Conservation (phyloP, 1,284 basidiomycete species). For the Rhizoctonia solani region DNA sequence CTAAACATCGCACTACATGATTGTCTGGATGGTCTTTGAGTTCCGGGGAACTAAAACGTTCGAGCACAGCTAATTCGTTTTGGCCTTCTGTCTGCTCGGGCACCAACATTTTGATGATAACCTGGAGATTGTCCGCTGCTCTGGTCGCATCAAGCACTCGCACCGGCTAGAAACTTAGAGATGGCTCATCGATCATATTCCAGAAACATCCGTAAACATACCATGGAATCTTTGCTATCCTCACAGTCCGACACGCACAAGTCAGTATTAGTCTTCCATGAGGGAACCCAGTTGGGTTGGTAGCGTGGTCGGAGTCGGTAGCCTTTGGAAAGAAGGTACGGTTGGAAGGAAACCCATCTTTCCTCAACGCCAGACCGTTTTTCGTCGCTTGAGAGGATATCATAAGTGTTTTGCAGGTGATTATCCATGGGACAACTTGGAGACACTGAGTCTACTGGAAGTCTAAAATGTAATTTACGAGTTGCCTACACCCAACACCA, state of each 20-base stretch:
- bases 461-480: neutral
- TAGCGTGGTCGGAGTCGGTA: conserved; percentile 1
- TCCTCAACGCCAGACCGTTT: neutral
- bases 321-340: conserved; percentile 6
- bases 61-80: neutral
- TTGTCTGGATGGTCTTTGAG: neutral
- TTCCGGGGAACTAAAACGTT: neutral
- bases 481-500: neutral
- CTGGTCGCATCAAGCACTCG: neutral
- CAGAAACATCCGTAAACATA: neutral
- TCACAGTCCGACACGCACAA: neutral
- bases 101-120: conserved; percentile 4
- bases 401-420: neutral
- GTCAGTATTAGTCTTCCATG: neutral
- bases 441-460: no score
- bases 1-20: conserved; percentile 9
- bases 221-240: neutral
- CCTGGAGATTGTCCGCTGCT: neutral
- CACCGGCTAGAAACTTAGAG: neutral
- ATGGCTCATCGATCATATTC: neutral
- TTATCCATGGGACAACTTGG: neutral
- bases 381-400: neutral
- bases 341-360: no score
- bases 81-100: neutral
- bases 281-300: conserved; percentile 2